phyloP scores from a whole-genome alignment of 306 rosid genomes.

The Castanopsis chinensis region DNA sequence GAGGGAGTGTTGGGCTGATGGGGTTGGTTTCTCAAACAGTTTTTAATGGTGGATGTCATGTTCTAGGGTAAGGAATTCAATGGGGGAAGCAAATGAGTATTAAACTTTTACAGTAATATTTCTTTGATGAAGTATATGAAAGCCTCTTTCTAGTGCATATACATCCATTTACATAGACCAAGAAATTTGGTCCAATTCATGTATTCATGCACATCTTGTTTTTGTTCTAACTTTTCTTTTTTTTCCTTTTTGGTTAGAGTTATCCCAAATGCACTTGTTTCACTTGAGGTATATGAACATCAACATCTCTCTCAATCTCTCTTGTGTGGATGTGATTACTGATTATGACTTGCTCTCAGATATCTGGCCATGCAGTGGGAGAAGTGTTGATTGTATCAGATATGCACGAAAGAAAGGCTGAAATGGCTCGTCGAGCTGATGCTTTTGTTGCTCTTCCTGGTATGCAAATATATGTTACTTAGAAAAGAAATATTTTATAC shows the following conservation, averaged over 20 bases:
- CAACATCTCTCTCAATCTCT: not conserved
- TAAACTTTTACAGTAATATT: not conserved
- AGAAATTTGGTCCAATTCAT: not conserved
- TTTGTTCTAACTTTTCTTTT: not conserved
- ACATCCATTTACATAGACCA: not conserved
- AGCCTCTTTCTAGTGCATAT: not conserved
- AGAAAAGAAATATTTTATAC: not conserved
- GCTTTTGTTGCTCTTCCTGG: conserved; percentile 36
- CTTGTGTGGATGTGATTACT: not conserved
- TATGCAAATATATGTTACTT: not conserved
- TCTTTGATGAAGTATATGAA: not conserved
- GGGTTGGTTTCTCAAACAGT: conserved; percentile 28
- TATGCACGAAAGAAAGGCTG: conserved; percentile 35
- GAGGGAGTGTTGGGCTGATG: conserved; percentile 31
- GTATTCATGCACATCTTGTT: not conserved
- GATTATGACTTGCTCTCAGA: conserved; percentile 1
- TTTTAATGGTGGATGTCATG: conserved; percentile 29
- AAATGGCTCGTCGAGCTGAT: conserved; percentile 29
- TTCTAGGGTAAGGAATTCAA: conserved; percentile 25
- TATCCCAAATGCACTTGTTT: conserved; percentile 32
- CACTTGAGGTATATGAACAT: conserved; percentile 11
- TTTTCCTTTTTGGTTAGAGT: conserved; percentile 9
- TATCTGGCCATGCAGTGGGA: conserved; percentile 28
- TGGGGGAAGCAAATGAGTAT: not conserved
- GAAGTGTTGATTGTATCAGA: conserved; percentile 27